A percentile compares a stretch with the other conserved stretches of the same genome.
These are phyloP conservation scores for Linum tenue DNA, from an alignment of 345 rosid species.

Conservation along the genomic window DNA sequence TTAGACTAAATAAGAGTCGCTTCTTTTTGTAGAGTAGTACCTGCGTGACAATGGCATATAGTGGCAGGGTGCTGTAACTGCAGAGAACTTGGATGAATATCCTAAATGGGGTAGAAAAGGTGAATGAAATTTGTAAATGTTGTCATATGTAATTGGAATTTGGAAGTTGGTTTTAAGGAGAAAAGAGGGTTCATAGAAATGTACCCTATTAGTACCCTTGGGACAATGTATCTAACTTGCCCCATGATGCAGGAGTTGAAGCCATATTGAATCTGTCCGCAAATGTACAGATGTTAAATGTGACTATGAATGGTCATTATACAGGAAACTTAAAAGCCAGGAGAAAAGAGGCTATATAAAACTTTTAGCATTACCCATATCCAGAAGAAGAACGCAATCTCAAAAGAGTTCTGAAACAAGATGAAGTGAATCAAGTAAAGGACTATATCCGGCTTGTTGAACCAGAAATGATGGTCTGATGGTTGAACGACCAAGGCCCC, in stretches of 20 bases:
- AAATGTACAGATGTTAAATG: not conserved
- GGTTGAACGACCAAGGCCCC: conserved; percentile 3
- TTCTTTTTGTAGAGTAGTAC: not conserved
- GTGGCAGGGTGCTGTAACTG: conserved; percentile 8
- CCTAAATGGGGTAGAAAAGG: not conserved
- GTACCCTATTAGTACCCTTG: conserved; percentile 9
- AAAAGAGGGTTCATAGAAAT: not conserved
- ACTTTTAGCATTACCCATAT: conserved; percentile 2
- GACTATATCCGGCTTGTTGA: not conserved
- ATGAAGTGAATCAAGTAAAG: conserved; percentile 8
- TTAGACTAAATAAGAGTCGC: not conserved
- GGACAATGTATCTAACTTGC: conserved; percentile 1
- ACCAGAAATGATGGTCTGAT: conserved; percentile 6
- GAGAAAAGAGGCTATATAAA: no score
- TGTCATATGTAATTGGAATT: not conserved
- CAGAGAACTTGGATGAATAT: conserved; percentile 7
- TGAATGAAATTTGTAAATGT: not conserved
- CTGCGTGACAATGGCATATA: conserved; percentile 11
- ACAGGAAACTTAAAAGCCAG: not conserved
- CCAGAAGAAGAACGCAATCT: conserved; percentile 11
- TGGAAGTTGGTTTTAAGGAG: not conserved
- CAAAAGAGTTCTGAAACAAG: conserved; percentile 7
- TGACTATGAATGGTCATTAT: conserved; percentile 1
- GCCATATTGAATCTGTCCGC: conserved; percentile 4
- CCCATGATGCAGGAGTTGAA: conserved; percentile 9